A percentile compares a stretch with the other conserved stretches of the same genome.
Evolutionary conservation across 305 asterid species (phyloP).

Genomic region (Rubia peregrina): DNA sequence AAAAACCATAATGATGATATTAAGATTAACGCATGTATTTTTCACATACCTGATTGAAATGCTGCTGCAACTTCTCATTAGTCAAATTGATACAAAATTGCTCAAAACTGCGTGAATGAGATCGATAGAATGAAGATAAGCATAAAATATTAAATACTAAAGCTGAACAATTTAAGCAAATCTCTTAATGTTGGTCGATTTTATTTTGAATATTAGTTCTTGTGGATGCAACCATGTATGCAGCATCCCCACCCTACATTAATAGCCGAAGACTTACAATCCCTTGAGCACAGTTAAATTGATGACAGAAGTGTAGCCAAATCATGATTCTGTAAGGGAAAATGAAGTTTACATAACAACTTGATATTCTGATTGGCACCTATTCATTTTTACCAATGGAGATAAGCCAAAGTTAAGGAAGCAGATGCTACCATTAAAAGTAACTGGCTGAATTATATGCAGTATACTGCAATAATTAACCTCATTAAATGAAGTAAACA

Average conservation of each 20-base stretch:
- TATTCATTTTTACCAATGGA: background rate
- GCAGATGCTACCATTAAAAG: background rate
- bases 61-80: constrained; percentile 87
- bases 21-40: background rate
- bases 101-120: constrained; percentile 65
- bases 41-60: constrained; percentile 72
- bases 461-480: constrained; percentile 37
- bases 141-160: background rate
- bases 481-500: constrained; percentile 47
- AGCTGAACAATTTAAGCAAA: background rate
- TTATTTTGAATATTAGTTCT: background rate
- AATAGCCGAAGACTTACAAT: background rate
- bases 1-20: background rate
- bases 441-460: constrained; percentile 16
- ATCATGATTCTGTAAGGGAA: background rate
- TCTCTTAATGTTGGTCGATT: background rate
- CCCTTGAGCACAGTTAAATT: background rate
- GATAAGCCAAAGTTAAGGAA: background rate
- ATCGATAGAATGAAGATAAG: background rate
- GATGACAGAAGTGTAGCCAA: background rate
- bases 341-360: background rate
- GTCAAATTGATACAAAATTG: constrained; percentile 88
- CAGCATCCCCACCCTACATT: background rate
- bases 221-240: background rate
- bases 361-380: background rate